Conservation (phyloP, 176 grass and related monocot genomes). For the Carex littledalei region DNA sequence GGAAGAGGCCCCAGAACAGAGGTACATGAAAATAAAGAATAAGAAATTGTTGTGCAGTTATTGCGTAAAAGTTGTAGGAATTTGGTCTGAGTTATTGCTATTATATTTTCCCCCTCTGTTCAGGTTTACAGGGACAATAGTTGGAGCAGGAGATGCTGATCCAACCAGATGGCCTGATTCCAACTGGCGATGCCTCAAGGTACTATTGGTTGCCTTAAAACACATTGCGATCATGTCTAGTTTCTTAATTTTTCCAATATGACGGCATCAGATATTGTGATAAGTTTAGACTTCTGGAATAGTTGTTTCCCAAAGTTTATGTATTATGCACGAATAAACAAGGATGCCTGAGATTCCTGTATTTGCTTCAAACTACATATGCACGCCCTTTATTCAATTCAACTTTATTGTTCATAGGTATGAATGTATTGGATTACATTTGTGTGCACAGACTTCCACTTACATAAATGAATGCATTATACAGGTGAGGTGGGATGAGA, state of each 20-base stretch:
- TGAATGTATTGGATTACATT: neutral
- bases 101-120: neutral
- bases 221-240: neutral
- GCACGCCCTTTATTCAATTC: neutral
- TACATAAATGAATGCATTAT: neutral
- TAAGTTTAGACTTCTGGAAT: neutral
- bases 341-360: neutral
- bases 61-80: neutral
- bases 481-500: conserved; percentile 92
- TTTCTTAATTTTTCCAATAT: conserved; percentile 14
- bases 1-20: conserved; percentile 93
- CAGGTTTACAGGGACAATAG: conserved; percentile 93
- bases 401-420: neutral
- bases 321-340: neutral
- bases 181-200: conserved; percentile 90
- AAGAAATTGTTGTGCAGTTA: neutral
- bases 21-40: conserved; percentile 28
- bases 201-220: neutral
- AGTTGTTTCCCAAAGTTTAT: neutral
- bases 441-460: neutral
- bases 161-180: conserved; percentile 68
- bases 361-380: neutral
- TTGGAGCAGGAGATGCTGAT: conserved; percentile 63
- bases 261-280: neutral
- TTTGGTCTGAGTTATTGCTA: conserved; percentile 4